phyloP scores from a whole-genome alignment of 495 filamentous ascomycete genomes.

The Penicillium cosmopolitanum region DNA sequence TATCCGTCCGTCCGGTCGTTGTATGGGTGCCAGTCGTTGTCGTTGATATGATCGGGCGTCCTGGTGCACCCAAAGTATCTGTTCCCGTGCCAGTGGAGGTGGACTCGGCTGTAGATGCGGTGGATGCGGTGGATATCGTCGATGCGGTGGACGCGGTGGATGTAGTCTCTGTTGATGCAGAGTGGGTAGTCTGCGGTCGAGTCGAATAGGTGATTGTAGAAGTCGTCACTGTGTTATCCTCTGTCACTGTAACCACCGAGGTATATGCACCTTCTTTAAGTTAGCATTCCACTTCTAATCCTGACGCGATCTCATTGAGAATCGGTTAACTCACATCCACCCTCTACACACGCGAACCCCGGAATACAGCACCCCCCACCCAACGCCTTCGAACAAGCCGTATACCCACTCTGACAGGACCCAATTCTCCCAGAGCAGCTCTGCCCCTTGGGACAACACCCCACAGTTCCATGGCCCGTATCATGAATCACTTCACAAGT shows the following conservation, averaged over 20 bases:
- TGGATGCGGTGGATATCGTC: constrained; percentile 2
- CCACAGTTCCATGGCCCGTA: constrained; percentile 74
- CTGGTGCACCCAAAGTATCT: constrained; percentile 45
- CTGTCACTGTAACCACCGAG: constrained; percentile 51
- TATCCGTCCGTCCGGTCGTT: constrained; percentile 23
- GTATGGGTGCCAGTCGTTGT: constrained; percentile 19
- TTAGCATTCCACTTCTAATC: not conserved
- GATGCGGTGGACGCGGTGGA: constrained; percentile 15
- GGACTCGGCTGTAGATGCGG: constrained; percentile 4
- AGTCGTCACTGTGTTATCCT: constrained; percentile 45
- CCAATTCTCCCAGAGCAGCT: constrained; percentile 68
- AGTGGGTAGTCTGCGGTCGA: constrained; percentile 32
- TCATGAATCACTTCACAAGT: constrained; percentile 74
- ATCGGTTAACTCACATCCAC: constrained; percentile 69
- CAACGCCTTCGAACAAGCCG: constrained; percentile 64
- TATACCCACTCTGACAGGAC: constrained; percentile 65
- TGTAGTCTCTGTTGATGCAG: constrained; percentile 22
- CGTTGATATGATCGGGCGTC: constrained; percentile 54
- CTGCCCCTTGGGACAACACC: constrained; percentile 79
- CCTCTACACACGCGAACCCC: constrained; percentile 74
- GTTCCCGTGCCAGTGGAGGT: constrained; percentile 27
- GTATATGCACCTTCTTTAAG: constrained; percentile 42
- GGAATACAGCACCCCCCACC: constrained; percentile 90
- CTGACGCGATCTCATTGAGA: not conserved
- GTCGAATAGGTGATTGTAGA: constrained; percentile 47